Percentiles rank a stretch among this genome's conserved stretches.
phyloP scores from a whole-genome alignment of 2,329 filamentous ascomycete genomes.

The Aspergillus cejpii region DNA sequence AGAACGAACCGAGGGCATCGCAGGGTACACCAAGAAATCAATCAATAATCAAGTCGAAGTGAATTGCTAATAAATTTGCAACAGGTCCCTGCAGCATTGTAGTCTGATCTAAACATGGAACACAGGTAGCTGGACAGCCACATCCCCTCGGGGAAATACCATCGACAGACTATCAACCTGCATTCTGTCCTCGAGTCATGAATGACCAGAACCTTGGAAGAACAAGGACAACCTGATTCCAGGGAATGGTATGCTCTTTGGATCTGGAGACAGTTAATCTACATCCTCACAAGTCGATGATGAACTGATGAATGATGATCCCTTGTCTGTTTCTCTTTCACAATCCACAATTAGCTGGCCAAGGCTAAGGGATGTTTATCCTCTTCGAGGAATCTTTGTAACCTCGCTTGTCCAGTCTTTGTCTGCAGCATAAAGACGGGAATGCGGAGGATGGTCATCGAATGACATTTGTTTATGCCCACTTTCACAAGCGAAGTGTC shows the following conservation, averaged over 20 bases:
- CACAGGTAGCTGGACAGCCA: neutral
- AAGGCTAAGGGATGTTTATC: conserved; percentile 3
- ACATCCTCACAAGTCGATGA: neutral
- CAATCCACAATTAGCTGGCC: neutral
- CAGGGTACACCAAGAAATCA: too few relatives aligned
- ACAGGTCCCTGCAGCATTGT: neutral
- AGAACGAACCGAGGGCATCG: too few relatives aligned
- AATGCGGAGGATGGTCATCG: too few relatives aligned
- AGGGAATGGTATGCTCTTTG: neutral
- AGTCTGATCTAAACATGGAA: neutral
- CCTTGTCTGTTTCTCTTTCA: neutral
- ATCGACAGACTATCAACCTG: neutral
- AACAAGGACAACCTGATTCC: neutral
- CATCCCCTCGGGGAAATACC: too few relatives aligned
- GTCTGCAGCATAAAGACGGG: too few relatives aligned
- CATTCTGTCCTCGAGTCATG: neutral
- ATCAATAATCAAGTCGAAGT: too few relatives aligned
- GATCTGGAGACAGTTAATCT: neutral
- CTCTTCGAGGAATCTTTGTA: conserved; percentile 15
- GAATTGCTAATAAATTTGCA: neutral
- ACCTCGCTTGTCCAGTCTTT: conserved; percentile 11
- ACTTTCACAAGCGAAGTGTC: too few relatives aligned
- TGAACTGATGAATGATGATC: too few relatives aligned
- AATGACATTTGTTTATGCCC: too few relatives aligned
- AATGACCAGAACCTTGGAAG: neutral